phyloP scores from a whole-genome alignment of 31 red algal species.

The Asparagopsis taxiformis region DNA sequence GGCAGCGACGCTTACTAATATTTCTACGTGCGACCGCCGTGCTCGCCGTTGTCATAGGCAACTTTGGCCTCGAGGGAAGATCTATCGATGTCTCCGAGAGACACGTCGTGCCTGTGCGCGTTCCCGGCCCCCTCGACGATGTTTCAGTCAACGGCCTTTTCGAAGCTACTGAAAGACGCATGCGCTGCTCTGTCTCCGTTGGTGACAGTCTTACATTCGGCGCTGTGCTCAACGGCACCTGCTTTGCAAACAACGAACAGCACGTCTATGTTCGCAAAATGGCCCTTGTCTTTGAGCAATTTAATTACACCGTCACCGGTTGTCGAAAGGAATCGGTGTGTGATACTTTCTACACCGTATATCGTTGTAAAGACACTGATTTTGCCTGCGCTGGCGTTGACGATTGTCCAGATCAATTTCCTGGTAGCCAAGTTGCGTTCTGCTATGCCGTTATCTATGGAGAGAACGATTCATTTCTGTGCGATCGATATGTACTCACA shows the following conservation, averaged over 20 bases:
- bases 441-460: no score
- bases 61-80: conserved; percentile 19
- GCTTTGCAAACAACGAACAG: neutral
- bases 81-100: neutral
- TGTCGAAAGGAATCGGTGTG: no score
- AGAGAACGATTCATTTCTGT: no score
- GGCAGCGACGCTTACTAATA: neutral
- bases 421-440: no score
- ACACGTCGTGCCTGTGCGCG: neutral
- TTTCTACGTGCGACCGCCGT: neutral
- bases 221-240: neutral
- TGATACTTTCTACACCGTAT: no score
- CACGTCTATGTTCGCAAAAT: conserved; percentile 8
- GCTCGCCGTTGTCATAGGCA: conserved; percentile 1
- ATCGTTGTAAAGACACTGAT: no score
- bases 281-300: no score
- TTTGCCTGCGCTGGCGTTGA: no score
- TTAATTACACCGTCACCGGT: no score
- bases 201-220: neutral
- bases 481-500: no score
- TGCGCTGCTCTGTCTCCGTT: neutral
- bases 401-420: no score
- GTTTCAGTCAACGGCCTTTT: neutral
- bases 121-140: neutral
- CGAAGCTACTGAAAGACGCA: neutral